Conservation (phyloP, 129 eudicot genomes). For the Lactuca saligna region DNA sequence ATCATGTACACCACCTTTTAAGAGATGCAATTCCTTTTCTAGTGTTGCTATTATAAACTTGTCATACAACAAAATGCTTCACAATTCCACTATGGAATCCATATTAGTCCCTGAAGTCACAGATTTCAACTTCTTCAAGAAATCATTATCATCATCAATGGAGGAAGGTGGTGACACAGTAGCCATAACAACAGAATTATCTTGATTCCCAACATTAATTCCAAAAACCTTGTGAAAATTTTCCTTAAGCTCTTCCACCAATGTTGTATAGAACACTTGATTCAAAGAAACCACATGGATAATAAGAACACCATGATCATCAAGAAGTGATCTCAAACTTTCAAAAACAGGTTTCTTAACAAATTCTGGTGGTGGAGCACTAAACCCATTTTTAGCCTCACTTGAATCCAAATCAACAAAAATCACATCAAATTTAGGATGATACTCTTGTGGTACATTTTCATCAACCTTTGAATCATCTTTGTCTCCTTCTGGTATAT, state of each 20-base stretch:
- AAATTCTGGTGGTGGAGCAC: constrained; percentile 76
- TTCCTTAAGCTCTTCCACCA: constrained; percentile 41
- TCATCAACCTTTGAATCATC: too few relatives aligned
- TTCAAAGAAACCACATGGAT: constrained; percentile 59
- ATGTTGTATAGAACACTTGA: constrained; percentile 33
- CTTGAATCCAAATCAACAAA: constrained; percentile 94
- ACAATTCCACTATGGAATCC: constrained; percentile 23
- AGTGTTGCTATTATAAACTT: too few relatives aligned
- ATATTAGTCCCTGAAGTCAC: constrained; percentile 35
- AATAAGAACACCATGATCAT: constrained; percentile 52
- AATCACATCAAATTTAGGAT: constrained; percentile 49
- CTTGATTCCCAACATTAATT: constrained; percentile 63
- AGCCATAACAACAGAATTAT: constrained; percentile 74
- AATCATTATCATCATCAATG: constrained; percentile 16
- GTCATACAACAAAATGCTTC: background rate
- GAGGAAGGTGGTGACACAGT: constrained; percentile 32
- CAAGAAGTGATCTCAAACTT: constrained; percentile 42
- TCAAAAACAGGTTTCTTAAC: constrained; percentile 47
- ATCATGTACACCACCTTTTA: constrained; percentile 31
- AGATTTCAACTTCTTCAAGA: constrained; percentile 46
- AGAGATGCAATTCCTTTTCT: constrained; percentile 18
- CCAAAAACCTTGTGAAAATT: constrained; percentile 63
- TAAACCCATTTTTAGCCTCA: constrained; percentile 47
- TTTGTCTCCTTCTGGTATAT: too few relatives aligned
- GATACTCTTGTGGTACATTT: too few relatives aligned